A percentile compares a stretch with the other conserved stretches of the same genome.
Evolutionary conservation across 164 flowering plant species (phyloP).

Genomic region (Liquidambar formosana): DNA sequence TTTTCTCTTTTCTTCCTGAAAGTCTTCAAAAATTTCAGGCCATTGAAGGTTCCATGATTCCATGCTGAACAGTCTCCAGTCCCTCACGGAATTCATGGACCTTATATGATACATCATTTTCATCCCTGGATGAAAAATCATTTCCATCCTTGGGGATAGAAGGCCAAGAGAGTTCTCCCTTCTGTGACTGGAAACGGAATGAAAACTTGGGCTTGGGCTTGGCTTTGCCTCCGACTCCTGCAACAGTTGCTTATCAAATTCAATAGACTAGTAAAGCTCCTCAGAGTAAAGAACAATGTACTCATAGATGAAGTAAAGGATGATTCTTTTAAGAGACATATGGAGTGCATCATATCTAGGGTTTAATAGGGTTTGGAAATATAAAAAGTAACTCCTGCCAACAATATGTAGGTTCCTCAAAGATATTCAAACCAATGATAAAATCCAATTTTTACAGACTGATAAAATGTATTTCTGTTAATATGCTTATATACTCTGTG

Average conservation of each 20-base stretch:
- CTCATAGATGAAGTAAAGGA: background rate
- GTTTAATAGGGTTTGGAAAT: background rate
- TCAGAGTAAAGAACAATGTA: background rate
- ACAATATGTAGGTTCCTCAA: background rate
- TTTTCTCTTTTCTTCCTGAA: conserved; percentile 11
- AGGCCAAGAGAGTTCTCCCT: conserved; percentile 22
- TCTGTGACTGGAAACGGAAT: conserved; percentile 33
- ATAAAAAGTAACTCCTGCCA: background rate
- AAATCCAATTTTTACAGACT: background rate
- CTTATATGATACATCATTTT: conserved; percentile 17
- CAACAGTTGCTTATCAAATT: conserved; percentile 2
- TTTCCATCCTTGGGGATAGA: conserved; percentile 18
- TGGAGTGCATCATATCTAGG: background rate
- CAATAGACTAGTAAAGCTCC: background rate
- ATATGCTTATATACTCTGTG: too few relatives aligned
- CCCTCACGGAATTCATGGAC: conserved; percentile 22
- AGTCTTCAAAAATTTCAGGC: conserved; percentile 22
- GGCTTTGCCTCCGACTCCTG: conserved; percentile 44
- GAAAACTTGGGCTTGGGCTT: conserved; percentile 55
- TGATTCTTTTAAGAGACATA: background rate
- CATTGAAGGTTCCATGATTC: conserved; percentile 9
- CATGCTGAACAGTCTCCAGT: conserved; percentile 2
- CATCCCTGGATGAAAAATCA: conserved; percentile 16
- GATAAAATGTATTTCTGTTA: background rate
- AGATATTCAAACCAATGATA: background rate